Base-by-base conservation (phyloP, 495 filamentous ascomycete species). In the Penicillium macrosclerotiorum region DNA sequence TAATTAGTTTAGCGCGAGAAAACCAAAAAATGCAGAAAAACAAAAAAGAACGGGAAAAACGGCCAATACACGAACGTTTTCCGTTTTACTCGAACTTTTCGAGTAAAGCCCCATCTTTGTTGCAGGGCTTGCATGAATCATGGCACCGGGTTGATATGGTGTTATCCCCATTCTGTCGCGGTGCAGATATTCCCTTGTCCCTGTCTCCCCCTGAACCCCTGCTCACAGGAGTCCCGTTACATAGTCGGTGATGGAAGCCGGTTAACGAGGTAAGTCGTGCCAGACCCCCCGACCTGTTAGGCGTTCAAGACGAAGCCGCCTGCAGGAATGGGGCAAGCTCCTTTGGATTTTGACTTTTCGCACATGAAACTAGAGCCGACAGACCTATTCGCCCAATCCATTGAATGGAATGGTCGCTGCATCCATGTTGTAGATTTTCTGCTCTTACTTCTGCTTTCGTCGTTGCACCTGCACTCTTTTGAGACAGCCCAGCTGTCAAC, bases 401-500 rank as follows among this genome's bases (percentile, higher is more conserved):
- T n/a, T n/a, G n/a, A n/a, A n/a, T n/a, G n/a, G n/a, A n/a, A n/a
- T n/a, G n/a, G n/a, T n/a, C n/a, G n/a, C n/a, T n/a, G n/a, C n/a
- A n/a, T n/a, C n/a, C n/a, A n/a, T n/a, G n/a, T 8, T 34, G 31
- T 17, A 34, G 31, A n/a, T n/a, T n/a, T 32, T 27, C 13, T 36
- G 13, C 12, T 12, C 22, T 42, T 33, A 22, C n/a, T n/a, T n/a
- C n/a, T n/a, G n/a, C n/a, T n/a, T n/a, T n/a, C n/a, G n/a, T n/a
- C n/a, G n/a, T n/a, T n/a, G n/a, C n/a, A n/a, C n/a, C n/a, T n/a
- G 19, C 50, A 38, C 48, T 30, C 29, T 38, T 18, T 52, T 52
- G 42, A 48, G 45, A 50, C 46, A 49, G 27, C 44, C 36, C 56
- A 64, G 59, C 63, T 64, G 63, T 65, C 61, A 68, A 57, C 40